Conservation (phyloP, 495 filamentous ascomycete genomes). For the Hypomontagnella monticulosa region DNA sequence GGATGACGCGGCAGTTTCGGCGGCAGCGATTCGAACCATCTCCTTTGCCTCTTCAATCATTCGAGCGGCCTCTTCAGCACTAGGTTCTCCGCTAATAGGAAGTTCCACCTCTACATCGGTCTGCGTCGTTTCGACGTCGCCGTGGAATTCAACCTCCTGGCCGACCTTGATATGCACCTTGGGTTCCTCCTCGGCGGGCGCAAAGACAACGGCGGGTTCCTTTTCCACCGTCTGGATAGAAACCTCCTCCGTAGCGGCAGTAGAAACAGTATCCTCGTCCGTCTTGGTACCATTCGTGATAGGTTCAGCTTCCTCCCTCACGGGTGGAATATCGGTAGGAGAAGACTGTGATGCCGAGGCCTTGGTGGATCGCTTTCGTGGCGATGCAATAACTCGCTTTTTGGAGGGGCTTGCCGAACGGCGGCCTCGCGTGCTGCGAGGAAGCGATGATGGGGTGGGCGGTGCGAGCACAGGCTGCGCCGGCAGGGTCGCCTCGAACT, state of each 20-base stretch:
- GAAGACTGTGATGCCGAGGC: slow-evolving; percentile 58
- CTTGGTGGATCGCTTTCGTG: slow-evolving; percentile 77
- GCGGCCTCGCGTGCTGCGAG: slow-evolving; percentile 57
- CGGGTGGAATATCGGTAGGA: slow-evolving; percentile 32
- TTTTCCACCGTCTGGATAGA: slow-evolving; percentile 55
- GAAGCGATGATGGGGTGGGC: slow-evolving; percentile 54
- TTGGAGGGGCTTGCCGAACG: slow-evolving; percentile 66
- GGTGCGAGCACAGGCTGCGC: slow-evolving; percentile 53
- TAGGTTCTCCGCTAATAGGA: slow-evolving; percentile 68
- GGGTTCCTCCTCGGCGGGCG: slow-evolving; percentile 61
- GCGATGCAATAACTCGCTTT: slow-evolving; percentile 58
- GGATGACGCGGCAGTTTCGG: slow-evolving; percentile 57
- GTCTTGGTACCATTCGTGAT: slow-evolving; percentile 45
- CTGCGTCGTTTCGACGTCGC: slow-evolving; percentile 71
- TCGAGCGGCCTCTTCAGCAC: slow-evolving; percentile 75
- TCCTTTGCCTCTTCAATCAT: slow-evolving; percentile 87
- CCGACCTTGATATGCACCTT: slow-evolving; percentile 76
- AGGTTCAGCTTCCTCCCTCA: slow-evolving; percentile 48
- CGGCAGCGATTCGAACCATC: slow-evolving; percentile 85
- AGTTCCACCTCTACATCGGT: slow-evolving; percentile 84
- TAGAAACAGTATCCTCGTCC: slow-evolving; percentile 43
- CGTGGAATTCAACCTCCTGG: slow-evolving; percentile 70
- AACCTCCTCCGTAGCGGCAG: slow-evolving; percentile 44
- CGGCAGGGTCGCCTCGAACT: slow-evolving; percentile 59
- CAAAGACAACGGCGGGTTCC: slow-evolving; percentile 54